A percentile compares a stretch with the other conserved stretches of the same genome.
Evolutionary conservation across 768 basidiomycete species (phyloP).

Genomic region (Clitopilus passeckerianus): DNA sequence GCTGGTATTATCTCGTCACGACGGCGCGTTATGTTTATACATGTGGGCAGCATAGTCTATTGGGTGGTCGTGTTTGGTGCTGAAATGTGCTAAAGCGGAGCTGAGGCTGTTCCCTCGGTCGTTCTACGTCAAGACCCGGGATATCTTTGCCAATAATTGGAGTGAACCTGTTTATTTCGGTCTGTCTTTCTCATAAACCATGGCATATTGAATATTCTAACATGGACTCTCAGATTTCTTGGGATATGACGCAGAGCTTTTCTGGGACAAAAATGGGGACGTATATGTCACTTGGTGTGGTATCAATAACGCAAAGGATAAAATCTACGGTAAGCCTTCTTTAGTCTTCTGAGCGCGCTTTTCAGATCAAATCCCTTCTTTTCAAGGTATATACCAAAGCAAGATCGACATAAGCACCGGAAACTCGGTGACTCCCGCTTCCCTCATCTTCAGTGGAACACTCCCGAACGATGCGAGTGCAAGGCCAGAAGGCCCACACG

Average conservation of each 20-base stretch:
- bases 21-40: slow-evolving; percentile 36
- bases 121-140: slow-evolving; percentile 31
- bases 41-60: slow-evolving; percentile 13
- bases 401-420: slow-evolving; percentile 33
- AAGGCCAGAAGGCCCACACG: slow-evolving; percentile 37
- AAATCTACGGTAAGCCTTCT: slow-evolving; percentile 29
- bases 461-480: slow-evolving; percentile 27
- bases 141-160: slow-evolving; percentile 34
- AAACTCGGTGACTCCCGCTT: slow-evolving; percentile 27
- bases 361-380: not conserved
- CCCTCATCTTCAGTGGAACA: slow-evolving; percentile 30
- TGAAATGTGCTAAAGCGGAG: slow-evolving; percentile 20
- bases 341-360: not conserved
- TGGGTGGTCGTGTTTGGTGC: not conserved
- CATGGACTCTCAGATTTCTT: no score
- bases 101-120: slow-evolving; percentile 32
- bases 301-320: slow-evolving; percentile 32
- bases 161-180: slow-evolving; percentile 37
- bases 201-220: no score
- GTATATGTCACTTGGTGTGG: slow-evolving; percentile 34
- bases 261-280: slow-evolving; percentile 34
- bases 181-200: slow-evolving; percentile 3
- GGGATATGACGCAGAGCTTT: slow-evolving; percentile 35
- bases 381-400: slow-evolving; percentile 32
- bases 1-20: slow-evolving; percentile 28